These are phyloP conservation scores for Entrophospora sp. DNA, from an alignment of 192 early-diverging fungal genomes.

Conservation along the genomic window DNA sequence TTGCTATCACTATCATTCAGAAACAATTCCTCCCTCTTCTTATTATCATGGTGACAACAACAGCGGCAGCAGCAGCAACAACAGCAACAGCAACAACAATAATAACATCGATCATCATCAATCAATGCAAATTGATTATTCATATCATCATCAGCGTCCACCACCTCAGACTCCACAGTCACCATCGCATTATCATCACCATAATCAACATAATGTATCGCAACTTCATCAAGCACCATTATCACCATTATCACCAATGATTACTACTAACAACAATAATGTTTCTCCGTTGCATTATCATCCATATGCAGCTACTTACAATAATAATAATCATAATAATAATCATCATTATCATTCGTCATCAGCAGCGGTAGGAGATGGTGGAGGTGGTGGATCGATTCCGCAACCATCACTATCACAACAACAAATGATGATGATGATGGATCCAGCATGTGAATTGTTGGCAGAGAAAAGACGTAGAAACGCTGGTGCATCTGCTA, in stretches of 20 bases:
- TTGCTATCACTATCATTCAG: no score
- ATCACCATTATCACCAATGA: background rate
- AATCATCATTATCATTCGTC: conserved; percentile 9
- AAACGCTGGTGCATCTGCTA: conserved; percentile 54
- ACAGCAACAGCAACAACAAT: no score
- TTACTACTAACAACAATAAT: background rate
- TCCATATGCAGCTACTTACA: background rate
- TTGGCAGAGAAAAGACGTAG: conserved; percentile 52
- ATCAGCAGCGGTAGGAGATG: conserved; percentile 2
- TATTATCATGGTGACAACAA: no score
- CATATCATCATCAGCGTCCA: no score
- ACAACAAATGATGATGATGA: background rate
- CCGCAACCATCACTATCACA: background rate
- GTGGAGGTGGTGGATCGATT: background rate
- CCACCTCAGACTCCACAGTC: no score
- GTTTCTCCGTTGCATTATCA: background rate
- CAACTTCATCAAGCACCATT: background rate
- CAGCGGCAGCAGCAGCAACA: no score
- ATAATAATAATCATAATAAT: background rate
- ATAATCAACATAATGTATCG: no score
- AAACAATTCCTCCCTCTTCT: no score
- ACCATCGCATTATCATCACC: no score
- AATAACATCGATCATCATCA: no score
- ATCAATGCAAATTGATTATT: no score
- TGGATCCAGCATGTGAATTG: conserved; percentile 35